phyloP scores from a whole-genome alignment of 495 filamentous ascomycete species.

The Schizothecium vesticola region DNA sequence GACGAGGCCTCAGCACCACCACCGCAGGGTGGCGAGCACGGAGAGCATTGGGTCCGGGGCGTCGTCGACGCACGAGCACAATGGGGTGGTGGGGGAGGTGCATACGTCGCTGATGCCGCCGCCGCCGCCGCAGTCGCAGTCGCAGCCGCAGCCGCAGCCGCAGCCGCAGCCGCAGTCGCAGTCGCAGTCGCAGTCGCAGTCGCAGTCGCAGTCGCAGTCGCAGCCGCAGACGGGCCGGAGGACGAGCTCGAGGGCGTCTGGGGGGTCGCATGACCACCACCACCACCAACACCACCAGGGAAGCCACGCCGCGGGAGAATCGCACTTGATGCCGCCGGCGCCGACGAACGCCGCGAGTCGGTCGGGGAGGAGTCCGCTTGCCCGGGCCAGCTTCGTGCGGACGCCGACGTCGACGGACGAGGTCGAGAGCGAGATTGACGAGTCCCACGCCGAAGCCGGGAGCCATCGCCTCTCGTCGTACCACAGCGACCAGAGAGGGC shows the following conservation, averaged over 20 bases:
- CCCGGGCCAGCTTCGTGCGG: conserved; percentile 27
- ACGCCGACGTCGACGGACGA: conserved; percentile 25
- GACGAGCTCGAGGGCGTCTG: not conserved
- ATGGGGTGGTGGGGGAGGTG: not conserved
- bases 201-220: not conserved
- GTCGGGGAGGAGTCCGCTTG: conserved; percentile 32
- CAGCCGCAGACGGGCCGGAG: not conserved
- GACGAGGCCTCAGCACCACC: not conserved
- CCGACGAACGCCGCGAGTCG: conserved; percentile 8
- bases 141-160: too few species aligned
- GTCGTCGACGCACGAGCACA: conserved; percentile 9
- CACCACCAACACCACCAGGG: not conserved
- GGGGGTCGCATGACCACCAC: not conserved
- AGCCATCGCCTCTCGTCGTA: not conserved
- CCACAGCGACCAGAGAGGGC: not conserved
- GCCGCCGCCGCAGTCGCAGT: too few species aligned
- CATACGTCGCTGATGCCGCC: not conserved
- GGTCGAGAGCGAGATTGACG: conserved; percentile 22
- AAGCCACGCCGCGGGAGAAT: conserved; percentile 2
- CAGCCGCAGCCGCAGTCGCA: too few species aligned
- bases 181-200: too few species aligned
- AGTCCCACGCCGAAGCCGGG: conserved; percentile 4
- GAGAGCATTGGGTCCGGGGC: conserved; percentile 23
- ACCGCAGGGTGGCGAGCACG: conserved; percentile 27
- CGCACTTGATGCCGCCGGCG: conserved; percentile 13